These are phyloP conservation scores for Blastobotrys buckinghamii DNA, from an alignment of 1,139 yeast genomes.

Conservation along the genomic window DNA sequence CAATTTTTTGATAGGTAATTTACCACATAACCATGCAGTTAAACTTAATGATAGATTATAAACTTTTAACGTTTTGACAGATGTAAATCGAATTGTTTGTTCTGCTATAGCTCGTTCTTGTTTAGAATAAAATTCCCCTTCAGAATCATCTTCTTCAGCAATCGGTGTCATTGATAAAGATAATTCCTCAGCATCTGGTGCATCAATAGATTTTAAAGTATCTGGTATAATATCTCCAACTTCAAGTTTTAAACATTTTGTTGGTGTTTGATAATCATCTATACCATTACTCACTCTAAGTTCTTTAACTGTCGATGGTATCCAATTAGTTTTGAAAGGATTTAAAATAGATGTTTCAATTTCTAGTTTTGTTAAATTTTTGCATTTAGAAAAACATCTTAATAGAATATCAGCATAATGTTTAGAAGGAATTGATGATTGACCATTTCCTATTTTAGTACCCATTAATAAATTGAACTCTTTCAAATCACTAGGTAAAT, in stretches of 20 bases:
- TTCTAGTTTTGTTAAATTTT: no score
- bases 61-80: not conserved
- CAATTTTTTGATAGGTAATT: constrained; percentile 1
- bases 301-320: not conserved
- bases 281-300: not conserved
- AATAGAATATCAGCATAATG: constrained; percentile 4
- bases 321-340: constrained; percentile 2
- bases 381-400: not conserved
- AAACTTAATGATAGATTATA: constrained; percentile 1
- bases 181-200: not conserved
- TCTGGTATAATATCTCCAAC: no score
- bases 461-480: not conserved
- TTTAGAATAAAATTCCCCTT: constrained; percentile 2
- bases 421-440: not conserved
- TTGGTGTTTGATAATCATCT: not conserved
- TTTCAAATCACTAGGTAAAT: not conserved
- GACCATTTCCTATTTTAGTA: no score
- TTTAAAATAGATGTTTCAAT: not conserved
- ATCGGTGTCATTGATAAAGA: no score
- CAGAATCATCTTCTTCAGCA: constrained; percentile 6
- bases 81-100: not conserved
- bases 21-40: constrained; percentile 1
- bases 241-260: no score
- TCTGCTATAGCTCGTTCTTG: constrained; percentile 3
- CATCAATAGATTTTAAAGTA: no score